Percentiles rank a stretch among this genome's conserved stretches.
These are phyloP conservation scores for Aaosphaeria arxii DNA, from an alignment of 2,329 filamentous ascomycete genomes.

Conservation along the genomic window DNA sequence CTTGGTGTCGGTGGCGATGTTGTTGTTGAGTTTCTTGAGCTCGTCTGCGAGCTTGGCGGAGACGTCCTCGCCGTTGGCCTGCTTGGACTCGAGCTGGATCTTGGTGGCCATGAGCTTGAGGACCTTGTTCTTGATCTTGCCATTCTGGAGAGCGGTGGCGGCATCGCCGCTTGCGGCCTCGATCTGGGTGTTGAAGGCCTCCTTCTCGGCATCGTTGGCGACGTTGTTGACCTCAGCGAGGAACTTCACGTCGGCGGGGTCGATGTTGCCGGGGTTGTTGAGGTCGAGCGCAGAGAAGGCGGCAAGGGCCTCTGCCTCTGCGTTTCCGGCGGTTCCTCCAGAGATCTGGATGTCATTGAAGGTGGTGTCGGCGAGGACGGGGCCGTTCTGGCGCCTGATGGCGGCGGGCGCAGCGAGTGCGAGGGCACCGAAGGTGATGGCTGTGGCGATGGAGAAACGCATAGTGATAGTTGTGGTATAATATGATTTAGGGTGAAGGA, in stretches of 20 bases:
- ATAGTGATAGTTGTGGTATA: slow-evolving; percentile 11
- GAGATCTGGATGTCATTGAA: slow-evolving; percentile 49
- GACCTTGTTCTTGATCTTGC: slow-evolving; percentile 62
- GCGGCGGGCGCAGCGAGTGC: slow-evolving; percentile 20
- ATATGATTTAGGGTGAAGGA: neutral
- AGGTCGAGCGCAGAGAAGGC: slow-evolving; percentile 54
- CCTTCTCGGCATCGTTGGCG: slow-evolving; percentile 54
- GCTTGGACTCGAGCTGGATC: slow-evolving; percentile 50
- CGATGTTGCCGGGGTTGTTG: slow-evolving; percentile 47
- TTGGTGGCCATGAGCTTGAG: slow-evolving; percentile 56
- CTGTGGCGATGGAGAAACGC: slow-evolving; percentile 24
- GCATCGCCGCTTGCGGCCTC: slow-evolving; percentile 44
- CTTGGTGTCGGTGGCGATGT: slow-evolving; percentile 48
- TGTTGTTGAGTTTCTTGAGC: slow-evolving; percentile 53
- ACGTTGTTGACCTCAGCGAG: slow-evolving; percentile 52
- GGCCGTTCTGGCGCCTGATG: slow-evolving; percentile 15
- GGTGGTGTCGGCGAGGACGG: slow-evolving; percentile 26
- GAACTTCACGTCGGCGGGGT: slow-evolving; percentile 49
- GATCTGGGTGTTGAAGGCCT: slow-evolving; percentile 54
- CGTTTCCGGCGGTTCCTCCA: slow-evolving; percentile 52
- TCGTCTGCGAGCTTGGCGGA: slow-evolving; percentile 46
- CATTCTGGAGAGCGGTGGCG: slow-evolving; percentile 49
- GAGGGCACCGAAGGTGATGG: slow-evolving; percentile 26
- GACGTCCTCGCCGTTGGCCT: slow-evolving; percentile 51
- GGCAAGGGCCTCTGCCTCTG: slow-evolving; percentile 52